phyloP scores from a whole-genome alignment of 1,139 yeast species.

The Protomyces inouyei region DNA sequence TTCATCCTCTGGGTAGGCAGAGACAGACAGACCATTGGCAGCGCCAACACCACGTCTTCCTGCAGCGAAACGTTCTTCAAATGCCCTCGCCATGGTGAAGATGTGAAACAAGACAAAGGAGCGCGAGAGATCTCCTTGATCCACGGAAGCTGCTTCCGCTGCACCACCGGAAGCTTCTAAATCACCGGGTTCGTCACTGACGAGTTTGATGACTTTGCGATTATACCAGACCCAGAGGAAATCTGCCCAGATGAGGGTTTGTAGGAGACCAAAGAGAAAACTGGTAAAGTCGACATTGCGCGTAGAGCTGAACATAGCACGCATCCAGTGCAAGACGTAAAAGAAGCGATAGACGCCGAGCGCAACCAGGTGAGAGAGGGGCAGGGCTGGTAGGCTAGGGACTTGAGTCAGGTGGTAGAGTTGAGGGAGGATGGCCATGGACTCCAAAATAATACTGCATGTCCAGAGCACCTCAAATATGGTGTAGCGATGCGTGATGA shows the following conservation, averaged over 20 bases:
- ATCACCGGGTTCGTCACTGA: background rate
- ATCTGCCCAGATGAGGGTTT: conserved; percentile 84
- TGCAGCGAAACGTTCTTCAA: conserved; percentile 1
- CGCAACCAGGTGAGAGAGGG: conserved; percentile 92
- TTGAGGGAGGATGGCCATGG: conserved; percentile 89
- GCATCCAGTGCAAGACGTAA: conserved; percentile 91
- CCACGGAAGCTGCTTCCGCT: conserved; percentile 6
- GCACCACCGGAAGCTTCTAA: conserved; percentile 1
- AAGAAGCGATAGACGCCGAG: conserved; percentile 85
- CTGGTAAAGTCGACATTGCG: conserved; percentile 66
- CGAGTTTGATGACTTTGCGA: conserved; percentile 21
- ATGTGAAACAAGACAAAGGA: conserved; percentile 19
- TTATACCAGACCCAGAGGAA: conserved; percentile 68
- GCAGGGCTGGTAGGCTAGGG: conserved; percentile 81
- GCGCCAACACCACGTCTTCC: background rate
- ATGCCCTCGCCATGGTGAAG: conserved; percentile 4
- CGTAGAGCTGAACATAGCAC: conserved; percentile 53
- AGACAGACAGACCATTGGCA: conserved; percentile 8
- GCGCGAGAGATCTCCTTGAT: conserved; percentile 18
- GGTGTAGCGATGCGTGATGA: conserved; percentile 64
- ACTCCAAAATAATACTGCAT: conserved; percentile 78
- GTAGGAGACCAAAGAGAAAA: conserved; percentile 72
- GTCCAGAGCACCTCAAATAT: conserved; percentile 53
- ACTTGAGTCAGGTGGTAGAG: conserved; percentile 81
- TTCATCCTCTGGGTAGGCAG: conserved; percentile 13